Evolutionary conservation across 2,329 filamentous ascomycete genomes (phyloP).

Genomic region (Diaporthe sp.): DNA sequence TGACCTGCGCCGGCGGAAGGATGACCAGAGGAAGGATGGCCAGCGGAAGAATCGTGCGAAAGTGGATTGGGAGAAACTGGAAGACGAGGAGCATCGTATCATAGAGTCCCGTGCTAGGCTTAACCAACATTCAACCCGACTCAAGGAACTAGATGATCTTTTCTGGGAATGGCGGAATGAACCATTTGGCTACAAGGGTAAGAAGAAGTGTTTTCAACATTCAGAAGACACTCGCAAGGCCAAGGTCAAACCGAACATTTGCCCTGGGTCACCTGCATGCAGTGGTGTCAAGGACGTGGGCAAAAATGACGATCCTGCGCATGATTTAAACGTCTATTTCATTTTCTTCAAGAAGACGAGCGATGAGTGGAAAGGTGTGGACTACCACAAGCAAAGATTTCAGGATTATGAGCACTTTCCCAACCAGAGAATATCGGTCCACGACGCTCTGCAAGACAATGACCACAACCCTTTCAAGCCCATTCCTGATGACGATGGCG

Average conservation of each 20-base stretch:
- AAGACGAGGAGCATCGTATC: constrained; percentile 8
- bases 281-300: rapidly evolving
- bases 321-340: background rate
- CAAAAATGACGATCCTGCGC: background rate
- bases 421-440: background rate
- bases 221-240: background rate
- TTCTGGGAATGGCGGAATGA: background rate
- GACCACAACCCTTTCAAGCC: background rate
- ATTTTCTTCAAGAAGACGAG: background rate
- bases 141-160: background rate
- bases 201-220: too few species aligned
- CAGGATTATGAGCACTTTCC: background rate
- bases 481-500: background rate
- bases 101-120: background rate
- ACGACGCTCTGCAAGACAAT: background rate
- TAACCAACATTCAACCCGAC: background rate
- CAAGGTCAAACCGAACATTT: background rate
- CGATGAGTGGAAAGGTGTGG: background rate
- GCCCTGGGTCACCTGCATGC: background rate
- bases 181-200: background rate
- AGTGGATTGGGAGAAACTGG: background rate
- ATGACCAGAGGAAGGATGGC: too few species aligned
- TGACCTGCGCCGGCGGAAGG: background rate
- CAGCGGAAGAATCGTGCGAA: too few species aligned
- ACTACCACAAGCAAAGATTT: background rate